Base-by-base conservation (phyloP, 805 yeast species). In the Candida tibetensis region DNA sequence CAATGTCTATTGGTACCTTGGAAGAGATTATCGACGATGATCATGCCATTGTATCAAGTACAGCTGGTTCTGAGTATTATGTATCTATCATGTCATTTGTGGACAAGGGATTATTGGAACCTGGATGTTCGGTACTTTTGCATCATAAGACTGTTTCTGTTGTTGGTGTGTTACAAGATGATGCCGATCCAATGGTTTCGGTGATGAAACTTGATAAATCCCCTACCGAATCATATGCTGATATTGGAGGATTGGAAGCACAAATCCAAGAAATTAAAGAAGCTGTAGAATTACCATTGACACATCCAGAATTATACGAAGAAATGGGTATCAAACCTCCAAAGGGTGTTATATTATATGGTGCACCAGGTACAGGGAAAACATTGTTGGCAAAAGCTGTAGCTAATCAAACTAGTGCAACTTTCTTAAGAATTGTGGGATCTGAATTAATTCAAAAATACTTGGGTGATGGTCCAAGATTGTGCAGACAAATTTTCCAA, bases 261-360 rank as follows among this genome's bases (percentile, higher is more conserved):
- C 99, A 93, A 69, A 91, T 93, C 57, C 96, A 93, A 71, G 99
- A 93, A 66, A 93, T 93, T 53, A 93, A 93, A 67, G 98, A 91
- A 65, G 86, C 96, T 5, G 97, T 91, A 12, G 98, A 91, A 64
- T 74, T 91, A 53, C 98, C 98, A 9, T 73, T 90, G 46, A 89
- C 96, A 10, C 97, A 91, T 64, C 98, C 98, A 0, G 98, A 91
- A 62, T 71, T 91, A 52, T 91, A 90, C 64, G 96, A 93, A 68
- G 97, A 90, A 64, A 90, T 91, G 97, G 98, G 98, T 53, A 91
- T 91, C 55, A 89, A 90, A 57, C 98, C 97, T 9, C 98, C 98
- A 37, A 91, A 91, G 69, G 98, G 98, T 69, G 98, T 91, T 36
- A 90, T 91, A 52, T 72, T 91, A 41, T 91, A 91, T 59, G 98